Evolutionary conservation across 768 basidiomycete genomes (phyloP).

Genomic region (Hortiboletus flavorubellus): DNA sequence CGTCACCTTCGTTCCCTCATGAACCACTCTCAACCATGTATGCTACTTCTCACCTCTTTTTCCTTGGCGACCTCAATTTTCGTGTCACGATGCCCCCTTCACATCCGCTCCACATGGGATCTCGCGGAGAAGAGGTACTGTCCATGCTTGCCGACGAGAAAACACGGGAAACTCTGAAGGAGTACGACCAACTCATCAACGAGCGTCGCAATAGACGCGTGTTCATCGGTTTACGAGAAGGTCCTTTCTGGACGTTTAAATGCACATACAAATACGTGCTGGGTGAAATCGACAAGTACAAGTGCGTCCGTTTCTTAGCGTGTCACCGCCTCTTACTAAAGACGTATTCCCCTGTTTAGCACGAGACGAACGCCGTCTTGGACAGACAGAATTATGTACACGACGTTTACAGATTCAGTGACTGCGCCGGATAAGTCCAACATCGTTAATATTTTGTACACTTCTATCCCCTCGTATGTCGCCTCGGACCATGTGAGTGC

Average conservation of each 20-base stretch:
- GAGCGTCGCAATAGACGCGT: slow-evolving; percentile 63
- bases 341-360: slow-evolving; percentile 33
- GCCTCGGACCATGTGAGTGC: slow-evolving; percentile 83
- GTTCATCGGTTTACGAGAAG: slow-evolving; percentile 76
- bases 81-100: slow-evolving; percentile 63
- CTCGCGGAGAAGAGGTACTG: slow-evolving; percentile 35
- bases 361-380: slow-evolving; percentile 78
- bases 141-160: slow-evolving; percentile 47
- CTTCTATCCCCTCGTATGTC: slow-evolving; percentile 77
- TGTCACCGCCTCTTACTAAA: neutral
- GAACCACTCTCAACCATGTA: slow-evolving; percentile 60
- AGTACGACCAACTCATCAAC: slow-evolving; percentile 67
- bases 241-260: slow-evolving; percentile 86
- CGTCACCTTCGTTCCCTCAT: slow-evolving; percentile 40
- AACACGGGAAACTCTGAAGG: slow-evolving; percentile 57
- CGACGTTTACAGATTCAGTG: slow-evolving; percentile 66
- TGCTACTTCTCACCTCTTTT: slow-evolving; percentile 85
- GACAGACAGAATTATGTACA: slow-evolving; percentile 91
- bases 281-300: slow-evolving; percentile 81
- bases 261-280: slow-evolving; percentile 87
- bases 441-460: slow-evolving; percentile 70
- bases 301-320: slow-evolving; percentile 39
- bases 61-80: slow-evolving; percentile 94
- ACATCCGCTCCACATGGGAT: slow-evolving; percentile 42
- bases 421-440: slow-evolving; percentile 46